Evolutionary conservation across 2,329 filamentous ascomycete species (phyloP).

Genomic region (Zasmidium angulare): DNA sequence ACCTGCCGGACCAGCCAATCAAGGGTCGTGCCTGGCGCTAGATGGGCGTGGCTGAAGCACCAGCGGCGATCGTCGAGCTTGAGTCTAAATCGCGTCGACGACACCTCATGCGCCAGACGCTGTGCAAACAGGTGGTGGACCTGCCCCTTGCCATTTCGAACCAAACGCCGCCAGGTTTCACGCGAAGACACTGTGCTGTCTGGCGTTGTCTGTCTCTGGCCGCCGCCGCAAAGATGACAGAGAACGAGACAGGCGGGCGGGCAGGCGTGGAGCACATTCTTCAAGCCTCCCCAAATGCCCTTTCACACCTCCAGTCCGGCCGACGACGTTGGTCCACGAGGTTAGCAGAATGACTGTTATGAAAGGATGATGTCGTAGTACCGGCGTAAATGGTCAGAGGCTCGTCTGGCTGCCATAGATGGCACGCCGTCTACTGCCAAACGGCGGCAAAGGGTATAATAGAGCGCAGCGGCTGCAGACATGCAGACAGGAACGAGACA

Average conservation of each 20-base stretch:
- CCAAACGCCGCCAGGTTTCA: neutral
- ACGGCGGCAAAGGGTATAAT: conserved; percentile 1
- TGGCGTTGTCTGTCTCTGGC: neutral
- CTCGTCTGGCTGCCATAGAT: conserved; percentile 5
- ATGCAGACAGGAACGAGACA: neutral
- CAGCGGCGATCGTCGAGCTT: neutral
- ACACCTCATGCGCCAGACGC: neutral
- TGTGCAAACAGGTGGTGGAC: neutral
- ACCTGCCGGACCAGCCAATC: neutral
- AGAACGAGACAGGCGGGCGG: neutral
- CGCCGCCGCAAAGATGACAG: no score
- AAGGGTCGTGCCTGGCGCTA: neutral
- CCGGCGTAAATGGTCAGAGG: neutral
- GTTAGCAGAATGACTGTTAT: conserved; percentile 21
- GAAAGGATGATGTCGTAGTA: conserved; percentile 18
- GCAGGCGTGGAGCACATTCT: conserved; percentile 18
- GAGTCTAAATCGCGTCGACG: neutral
- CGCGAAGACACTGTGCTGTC: neutral
- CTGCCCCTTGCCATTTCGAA: conserved; percentile 5
- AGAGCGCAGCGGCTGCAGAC: conserved; percentile 7
- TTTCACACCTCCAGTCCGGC: conserved; percentile 6
- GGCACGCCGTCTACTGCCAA: neutral
- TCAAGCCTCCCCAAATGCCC: conserved; percentile 3
- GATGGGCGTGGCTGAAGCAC: conserved; percentile 1
- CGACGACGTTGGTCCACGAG: conserved; percentile 17